Conservation (phyloP, 441 rosid genomes). For the Erodium trifolium region DNA sequence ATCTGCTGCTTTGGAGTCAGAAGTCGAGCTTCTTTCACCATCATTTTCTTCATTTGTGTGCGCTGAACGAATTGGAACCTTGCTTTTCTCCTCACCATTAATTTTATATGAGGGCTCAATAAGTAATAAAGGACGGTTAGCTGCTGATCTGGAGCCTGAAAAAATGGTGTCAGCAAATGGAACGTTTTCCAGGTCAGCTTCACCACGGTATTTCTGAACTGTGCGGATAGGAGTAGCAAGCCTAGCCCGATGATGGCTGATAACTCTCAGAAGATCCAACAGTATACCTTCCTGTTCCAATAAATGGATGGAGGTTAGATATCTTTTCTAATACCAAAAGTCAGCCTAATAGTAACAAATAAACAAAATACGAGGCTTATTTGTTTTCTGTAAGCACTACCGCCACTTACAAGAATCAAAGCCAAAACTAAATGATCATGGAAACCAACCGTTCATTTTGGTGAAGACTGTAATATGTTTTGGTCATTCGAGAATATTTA, state of each 20-base stretch:
- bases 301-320: background rate
- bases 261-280: slow-evolving; percentile 57
- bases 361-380: no score
- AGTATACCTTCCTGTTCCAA: slow-evolving; percentile 52
- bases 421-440: no score
- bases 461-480: no score
- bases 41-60: slow-evolving; percentile 19
- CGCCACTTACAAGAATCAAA: no score
- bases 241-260: slow-evolving; percentile 57
- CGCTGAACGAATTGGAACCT: slow-evolving; percentile 31
- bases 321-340: no score
- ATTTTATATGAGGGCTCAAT: slow-evolving; percentile 54
- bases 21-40: slow-evolving; percentile 28
- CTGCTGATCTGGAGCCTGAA: slow-evolving; percentile 30
- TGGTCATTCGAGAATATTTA: no score
- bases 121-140: slow-evolving; percentile 40
- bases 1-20: slow-evolving; percentile 24
- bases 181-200: slow-evolving; percentile 43
- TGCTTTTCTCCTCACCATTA: slow-evolving; percentile 37
- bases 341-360: no score
- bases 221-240: slow-evolving; percentile 69
- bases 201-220: slow-evolving; percentile 48
- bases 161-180: slow-evolving; percentile 44
- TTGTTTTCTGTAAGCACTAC: no score
- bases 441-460: no score